Evolutionary conservation across 441 rosid genomes (phyloP).

Genomic region (Syzygium syzygioides): DNA sequence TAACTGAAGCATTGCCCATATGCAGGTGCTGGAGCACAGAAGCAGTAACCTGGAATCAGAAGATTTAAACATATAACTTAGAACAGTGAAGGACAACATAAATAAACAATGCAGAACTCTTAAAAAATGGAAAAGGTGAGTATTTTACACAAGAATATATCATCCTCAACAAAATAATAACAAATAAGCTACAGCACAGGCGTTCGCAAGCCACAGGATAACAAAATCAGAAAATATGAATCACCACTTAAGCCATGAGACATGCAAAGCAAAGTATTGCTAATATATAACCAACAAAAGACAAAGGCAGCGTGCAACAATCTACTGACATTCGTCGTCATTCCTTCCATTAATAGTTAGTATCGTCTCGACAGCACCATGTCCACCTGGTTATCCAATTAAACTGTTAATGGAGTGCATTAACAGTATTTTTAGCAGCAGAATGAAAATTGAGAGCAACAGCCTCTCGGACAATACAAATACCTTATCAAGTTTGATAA

Average conservation of each 20-base stretch:
- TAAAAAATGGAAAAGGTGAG: neutral
- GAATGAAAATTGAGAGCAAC: neutral
- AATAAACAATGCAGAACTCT: neutral
- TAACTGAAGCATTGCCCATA: neutral
- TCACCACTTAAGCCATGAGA: neutral
- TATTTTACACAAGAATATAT: neutral
- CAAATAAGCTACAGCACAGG: neutral
- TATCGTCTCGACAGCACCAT: neutral
- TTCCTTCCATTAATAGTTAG: neutral
- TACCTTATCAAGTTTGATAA: neutral
- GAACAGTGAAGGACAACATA: neutral
- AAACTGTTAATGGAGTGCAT: neutral
- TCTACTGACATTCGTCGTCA: neutral
- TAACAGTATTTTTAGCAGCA: neutral
- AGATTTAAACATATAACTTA: neutral
- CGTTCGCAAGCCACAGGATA: neutral
- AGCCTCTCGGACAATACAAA: neutral
- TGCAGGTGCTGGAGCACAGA: neutral
- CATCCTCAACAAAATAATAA: neutral
- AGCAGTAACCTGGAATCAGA: neutral
- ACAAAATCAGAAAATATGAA: neutral
- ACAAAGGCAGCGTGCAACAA: neutral
- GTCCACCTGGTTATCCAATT: neutral
- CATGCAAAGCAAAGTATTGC: neutral
- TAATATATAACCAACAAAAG: neutral